Conservation (phyloP, 371 early-diverging fungal genomes). For the Mortierella sp. region DNA sequence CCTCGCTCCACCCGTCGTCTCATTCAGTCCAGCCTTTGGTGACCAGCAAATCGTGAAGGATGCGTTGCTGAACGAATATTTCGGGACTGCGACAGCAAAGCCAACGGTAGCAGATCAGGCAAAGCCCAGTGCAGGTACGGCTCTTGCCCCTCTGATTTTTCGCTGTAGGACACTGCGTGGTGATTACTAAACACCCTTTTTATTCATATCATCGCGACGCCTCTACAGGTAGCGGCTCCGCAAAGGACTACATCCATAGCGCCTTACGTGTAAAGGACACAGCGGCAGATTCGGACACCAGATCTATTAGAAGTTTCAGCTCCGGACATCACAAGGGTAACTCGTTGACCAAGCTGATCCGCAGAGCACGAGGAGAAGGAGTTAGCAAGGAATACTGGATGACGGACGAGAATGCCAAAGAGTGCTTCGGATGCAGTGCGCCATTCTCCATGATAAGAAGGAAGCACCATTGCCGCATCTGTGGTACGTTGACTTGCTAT, state of each 20-base stretch:
- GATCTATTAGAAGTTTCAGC: slow-evolving; percentile 63
- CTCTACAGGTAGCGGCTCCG: slow-evolving; percentile 27
- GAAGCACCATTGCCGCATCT: slow-evolving; percentile 87
- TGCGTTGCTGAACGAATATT: neutral
- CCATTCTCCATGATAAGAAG: slow-evolving; percentile 76
- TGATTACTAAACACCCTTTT: too few species aligned
- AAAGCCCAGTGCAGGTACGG: slow-evolving; percentile 26
- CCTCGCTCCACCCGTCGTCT: slow-evolving; percentile 52
- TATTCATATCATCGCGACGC: too few species aligned
- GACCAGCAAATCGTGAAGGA: slow-evolving; percentile 20
- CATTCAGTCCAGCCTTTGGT: slow-evolving; percentile 51
- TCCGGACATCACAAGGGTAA: slow-evolving; percentile 65
- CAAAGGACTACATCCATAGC: slow-evolving; percentile 40
- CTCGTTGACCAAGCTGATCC: slow-evolving; percentile 66
- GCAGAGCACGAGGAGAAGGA: slow-evolving; percentile 69
- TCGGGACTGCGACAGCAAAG: slow-evolving; percentile 4
- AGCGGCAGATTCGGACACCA: slow-evolving; percentile 63
- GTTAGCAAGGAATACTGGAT: slow-evolving; percentile 81
- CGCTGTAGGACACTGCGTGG: neutral
- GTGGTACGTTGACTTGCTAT: slow-evolving; percentile 60
- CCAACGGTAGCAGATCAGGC: slow-evolving; percentile 9
- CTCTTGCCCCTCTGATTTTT: neutral
- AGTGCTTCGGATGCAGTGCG: slow-evolving; percentile 80
- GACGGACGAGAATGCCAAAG: slow-evolving; percentile 81
- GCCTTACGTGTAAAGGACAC: slow-evolving; percentile 54